Base-by-base conservation (phyloP, 345 rosid species). In the Pugionium cornutum region DNA sequence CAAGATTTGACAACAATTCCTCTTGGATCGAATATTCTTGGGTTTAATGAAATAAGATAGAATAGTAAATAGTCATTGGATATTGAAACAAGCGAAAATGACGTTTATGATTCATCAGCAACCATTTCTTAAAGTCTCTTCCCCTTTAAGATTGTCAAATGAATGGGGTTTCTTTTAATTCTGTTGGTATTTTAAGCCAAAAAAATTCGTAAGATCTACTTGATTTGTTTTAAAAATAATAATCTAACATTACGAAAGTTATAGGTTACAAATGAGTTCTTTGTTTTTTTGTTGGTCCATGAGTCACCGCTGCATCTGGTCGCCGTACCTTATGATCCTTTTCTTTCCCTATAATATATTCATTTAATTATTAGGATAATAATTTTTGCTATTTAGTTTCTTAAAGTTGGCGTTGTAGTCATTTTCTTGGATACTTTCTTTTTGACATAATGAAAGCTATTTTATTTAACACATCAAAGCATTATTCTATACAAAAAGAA, bases 281-380 rank as follows among this genome's bases (percentile, higher is more conserved):
- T 70, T 73, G 67, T 73, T 51, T 73, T 66, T 62, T 66, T 73
- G 51, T 50, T 36, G 32, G 2, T 5, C 30, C 67, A 66, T 73
- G 71, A 72, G 56, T 72, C 76, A 52, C 53, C 56, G 25, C 37
- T 51, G 62, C 72, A 52, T 59, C 62, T 73, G 67, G 76, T 66
- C 76, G 72, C 67, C 62, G 62, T 37, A 50, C 66, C 76, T 29
- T 48, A 50, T 58, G 66, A 64, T 72, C 57, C 66, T 43, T 30
- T 56, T 49, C 8, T 56, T 52, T 62, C 32, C n/a, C 6, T 55
- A 47, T 39, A 63, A 63, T 55, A 62, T 47, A 36, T 6, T 44
- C 26, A 4, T 36, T 4, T 50, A 7, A 4, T 25, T 45, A 18
- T 8, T 39, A 7, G 1, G 0, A 41, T 32, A 25, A 7, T n/a